A percentile compares a stretch with the other conserved stretches of the same genome.
Evolutionary conservation across 73 alveolate species (phyloP).

Genomic region (Blepharisma japonicum): DNA sequence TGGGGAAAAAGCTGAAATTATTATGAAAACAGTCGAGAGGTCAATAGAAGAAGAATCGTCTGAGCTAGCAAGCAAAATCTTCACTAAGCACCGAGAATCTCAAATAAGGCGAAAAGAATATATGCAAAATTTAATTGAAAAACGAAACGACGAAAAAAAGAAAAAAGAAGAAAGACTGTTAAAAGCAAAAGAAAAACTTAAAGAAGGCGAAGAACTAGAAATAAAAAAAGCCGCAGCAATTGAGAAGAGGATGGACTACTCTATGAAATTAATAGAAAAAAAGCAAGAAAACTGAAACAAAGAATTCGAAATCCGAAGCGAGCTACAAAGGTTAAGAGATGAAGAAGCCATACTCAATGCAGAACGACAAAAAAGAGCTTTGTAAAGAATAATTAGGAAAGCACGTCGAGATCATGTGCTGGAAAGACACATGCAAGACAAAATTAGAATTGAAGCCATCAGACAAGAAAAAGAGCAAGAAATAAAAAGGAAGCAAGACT

Average conservation of each 20-base stretch:
- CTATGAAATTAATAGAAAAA: not conserved
- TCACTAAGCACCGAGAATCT: not conserved
- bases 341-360: slow-evolving; percentile 25
- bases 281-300: not conserved
- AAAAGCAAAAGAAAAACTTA: not conserved
- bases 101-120: not conserved
- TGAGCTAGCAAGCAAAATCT: not conserved
- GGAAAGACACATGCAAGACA: slow-evolving; percentile 8
- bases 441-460: not conserved
- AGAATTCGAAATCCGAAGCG: not conserved
- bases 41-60: not conserved
- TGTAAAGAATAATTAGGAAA: slow-evolving; percentile 20
- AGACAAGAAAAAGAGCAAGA: slow-evolving; percentile 7
- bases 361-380: slow-evolving; percentile 2
- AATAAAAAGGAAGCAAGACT: not conserved
- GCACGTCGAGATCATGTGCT: slow-evolving; percentile 13
- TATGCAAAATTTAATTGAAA: not conserved
- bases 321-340: not conserved
- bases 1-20: slow-evolving; percentile 17
- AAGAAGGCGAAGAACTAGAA: not conserved
- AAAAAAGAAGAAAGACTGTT: slow-evolving; percentile 4
- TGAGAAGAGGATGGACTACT: slow-evolving; percentile 11
- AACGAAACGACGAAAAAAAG: not conserved
- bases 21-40: not conserved
- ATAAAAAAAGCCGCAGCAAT: not conserved